Conservation (phyloP, 2,329 filamentous ascomycete genomes). For the Pseudocercospora pini-densiflorae region DNA sequence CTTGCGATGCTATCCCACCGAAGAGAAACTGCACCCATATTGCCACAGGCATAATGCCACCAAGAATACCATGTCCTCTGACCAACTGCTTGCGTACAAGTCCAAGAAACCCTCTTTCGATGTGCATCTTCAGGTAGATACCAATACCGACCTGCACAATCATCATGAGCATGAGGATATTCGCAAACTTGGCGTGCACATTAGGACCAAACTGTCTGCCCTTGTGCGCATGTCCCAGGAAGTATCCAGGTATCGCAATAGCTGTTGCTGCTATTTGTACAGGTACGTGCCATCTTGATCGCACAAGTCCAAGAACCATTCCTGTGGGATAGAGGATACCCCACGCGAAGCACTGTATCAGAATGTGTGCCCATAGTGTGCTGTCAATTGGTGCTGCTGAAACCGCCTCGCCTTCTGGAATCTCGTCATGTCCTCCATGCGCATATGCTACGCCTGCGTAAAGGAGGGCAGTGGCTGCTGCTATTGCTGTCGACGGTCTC, state of each 20-base stretch:
- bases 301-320: conserved; percentile 92
- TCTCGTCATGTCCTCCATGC: conserved; percentile 61
- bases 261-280: conserved; percentile 75
- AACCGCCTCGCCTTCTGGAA: conserved; percentile 71
- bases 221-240: conserved; percentile 87
- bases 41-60: conserved; percentile 83
- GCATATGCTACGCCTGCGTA: conserved; percentile 37
- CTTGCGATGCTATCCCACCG: conserved; percentile 87
- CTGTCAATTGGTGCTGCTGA: conserved; percentile 80
- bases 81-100: conserved; percentile 73
- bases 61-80: conserved; percentile 75
- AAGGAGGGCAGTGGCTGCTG: conserved; percentile 16
- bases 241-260: conserved; percentile 82
- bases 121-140: conserved; percentile 85
- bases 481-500: conserved; percentile 22
- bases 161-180: conserved; percentile 78
- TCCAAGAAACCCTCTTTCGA: conserved; percentile 81
- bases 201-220: conserved; percentile 85
- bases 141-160: conserved; percentile 78
- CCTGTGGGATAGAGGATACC: conserved; percentile 91
- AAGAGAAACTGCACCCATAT: conserved; percentile 96
- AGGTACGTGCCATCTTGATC: conserved; percentile 93
- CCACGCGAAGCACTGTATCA: conserved; percentile 84
- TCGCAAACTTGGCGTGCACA: conserved; percentile 80
- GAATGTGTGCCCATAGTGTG: conserved; percentile 91